Base-by-base conservation (phyloP, 164 flowering plant genomes). In the Kingdonia uniflora region DNA sequence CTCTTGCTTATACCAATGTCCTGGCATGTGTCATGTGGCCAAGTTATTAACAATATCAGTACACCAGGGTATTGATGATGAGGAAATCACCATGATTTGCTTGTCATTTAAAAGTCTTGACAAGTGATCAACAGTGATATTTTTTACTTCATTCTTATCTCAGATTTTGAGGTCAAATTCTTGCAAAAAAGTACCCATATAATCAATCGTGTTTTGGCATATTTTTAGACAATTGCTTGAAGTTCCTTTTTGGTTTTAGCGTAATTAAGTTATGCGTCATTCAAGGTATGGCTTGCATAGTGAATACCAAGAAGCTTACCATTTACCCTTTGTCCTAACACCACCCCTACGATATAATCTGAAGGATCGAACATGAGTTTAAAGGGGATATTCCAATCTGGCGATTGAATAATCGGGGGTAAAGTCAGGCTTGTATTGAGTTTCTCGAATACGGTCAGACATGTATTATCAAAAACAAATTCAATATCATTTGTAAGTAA, bases 1-100 rank as follows among this genome's bases (percentile, higher is more conserved):
- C n/a, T n/a, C n/a, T n/a, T n/a, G n/a, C n/a, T n/a, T n/a, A n/a
- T n/a, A 17, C 47, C 6, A 46, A 46, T 46, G 24, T 7, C 8
- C 14, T 19, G 24, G 22, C 3, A 46, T 2, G 19, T 19, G 49
- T 7, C 24, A 12, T 0, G 49, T 3, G 11, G 5, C 49, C 5
- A 46, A 15, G 23, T 46, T 19, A 21, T 46, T 46, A 46, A 21
- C 49, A 46, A 46, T 46, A 25, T 46, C 14, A 12, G 49, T 14
- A 46, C 11, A 46, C 49, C 49, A 46, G 11, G 14, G 24, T 2
- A 21, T 11, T 46, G 19, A 25, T 1, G 49, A 46, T 7, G 23
- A 16, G 11, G 8, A 10, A 46, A n/a, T n/a, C n/a, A n/a, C n/a
- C n/a, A 7, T 7, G 12, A 46, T 13, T 4, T 46, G 49, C 21